Base-by-base conservation (phyloP, 2,329 filamentous ascomycete genomes). In the Knufia petricola region DNA sequence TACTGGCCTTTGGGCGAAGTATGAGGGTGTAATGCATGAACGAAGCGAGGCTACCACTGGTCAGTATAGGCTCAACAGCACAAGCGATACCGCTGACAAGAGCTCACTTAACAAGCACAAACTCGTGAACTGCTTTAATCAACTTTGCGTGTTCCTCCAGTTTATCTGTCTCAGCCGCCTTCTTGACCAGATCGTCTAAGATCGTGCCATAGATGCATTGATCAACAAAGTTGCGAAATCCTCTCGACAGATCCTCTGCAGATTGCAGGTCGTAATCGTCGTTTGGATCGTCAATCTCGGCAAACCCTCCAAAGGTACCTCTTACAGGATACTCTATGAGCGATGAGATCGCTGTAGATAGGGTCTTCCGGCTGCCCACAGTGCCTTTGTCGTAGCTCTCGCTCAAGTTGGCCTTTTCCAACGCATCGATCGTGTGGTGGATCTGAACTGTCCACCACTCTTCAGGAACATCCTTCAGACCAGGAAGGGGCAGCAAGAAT, bases 351-450 rank as follows among this genome's bases (percentile, higher is more conserved):
- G 82, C 84, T 4, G 85, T 87, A 0, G 85, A 78, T 42, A 90
- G 66, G 17, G 82, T 85, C 67, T 87, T 88, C 45, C 85, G 73
- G 51, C 81, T 80, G 0, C 85, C 85, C 55, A 90, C 66, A 0
- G 79, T 73, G 12, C 83, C 85, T 64, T 87, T 87, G 63, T 90
- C 85, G 59, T 88, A 90, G 61, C 83, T 87, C 63, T 90, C 85
- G 1, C 83, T 87, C 26, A 90, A 69, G 44, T 86, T 79, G 1
- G 79, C 83, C 26, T 80, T 74, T 7, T 75, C 80, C 47, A 90
- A 68, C 58, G 78, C 73, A 57, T 69, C 66, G 57, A 86, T 69
- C 13, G 87, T 63, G 1, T 73, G 73, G 55, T 78, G 74, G 20
- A 83, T 69, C 38, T 77, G 73, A n/a, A 72, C 69, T 28, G 71